A percentile compares a stretch with the other conserved stretches of the same genome.
phyloP scores from a whole-genome alignment of 106 monocot species.

The Narthecium ossifragum region DNA sequence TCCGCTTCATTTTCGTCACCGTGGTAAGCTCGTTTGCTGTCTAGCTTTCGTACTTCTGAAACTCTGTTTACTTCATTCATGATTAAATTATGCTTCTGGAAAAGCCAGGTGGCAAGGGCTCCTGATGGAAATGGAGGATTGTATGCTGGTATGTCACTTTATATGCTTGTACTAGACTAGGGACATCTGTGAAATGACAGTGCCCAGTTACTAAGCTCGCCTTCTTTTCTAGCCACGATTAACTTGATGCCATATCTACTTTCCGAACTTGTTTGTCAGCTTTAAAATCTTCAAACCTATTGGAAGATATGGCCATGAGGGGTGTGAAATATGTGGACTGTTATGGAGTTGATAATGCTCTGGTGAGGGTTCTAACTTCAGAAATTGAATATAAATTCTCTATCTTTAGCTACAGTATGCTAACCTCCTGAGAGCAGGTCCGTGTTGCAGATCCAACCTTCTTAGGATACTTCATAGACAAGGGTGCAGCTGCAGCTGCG shows the following conservation, averaged over 20 bases:
- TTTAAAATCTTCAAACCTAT: slow-evolving; percentile 69
- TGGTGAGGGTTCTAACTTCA: slow-evolving; percentile 44
- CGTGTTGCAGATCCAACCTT: slow-evolving; percentile 98
- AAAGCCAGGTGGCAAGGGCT: slow-evolving; percentile 81
- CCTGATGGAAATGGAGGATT: slow-evolving; percentile 99
- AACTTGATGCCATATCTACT: no score
- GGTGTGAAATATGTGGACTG: slow-evolving; percentile 91
- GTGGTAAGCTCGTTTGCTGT: no score
- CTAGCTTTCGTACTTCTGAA: no score
- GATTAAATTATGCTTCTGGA: not conserved
- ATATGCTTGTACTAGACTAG: no score
- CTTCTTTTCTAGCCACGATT: no score
- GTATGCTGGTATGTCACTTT: slow-evolving; percentile 78
- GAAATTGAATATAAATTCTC: not conserved
- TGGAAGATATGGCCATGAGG: slow-evolving; percentile 95
- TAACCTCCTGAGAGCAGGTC: slow-evolving; percentile 44
- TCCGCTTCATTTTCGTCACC: no score
- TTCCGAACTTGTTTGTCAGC: slow-evolving; percentile 48
- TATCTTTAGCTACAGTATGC: slow-evolving; percentile 1
- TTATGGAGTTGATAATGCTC: slow-evolving; percentile 97
- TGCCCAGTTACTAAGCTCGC: no score
- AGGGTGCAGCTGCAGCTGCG: slow-evolving; percentile 84
- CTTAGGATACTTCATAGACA: slow-evolving; percentile 93
- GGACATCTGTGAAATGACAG: no score
- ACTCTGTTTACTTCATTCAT: no score